Evolutionary conservation across 2,329 filamentous ascomycete genomes (phyloP).

Genomic region (Aureobasidium vineae): DNA sequence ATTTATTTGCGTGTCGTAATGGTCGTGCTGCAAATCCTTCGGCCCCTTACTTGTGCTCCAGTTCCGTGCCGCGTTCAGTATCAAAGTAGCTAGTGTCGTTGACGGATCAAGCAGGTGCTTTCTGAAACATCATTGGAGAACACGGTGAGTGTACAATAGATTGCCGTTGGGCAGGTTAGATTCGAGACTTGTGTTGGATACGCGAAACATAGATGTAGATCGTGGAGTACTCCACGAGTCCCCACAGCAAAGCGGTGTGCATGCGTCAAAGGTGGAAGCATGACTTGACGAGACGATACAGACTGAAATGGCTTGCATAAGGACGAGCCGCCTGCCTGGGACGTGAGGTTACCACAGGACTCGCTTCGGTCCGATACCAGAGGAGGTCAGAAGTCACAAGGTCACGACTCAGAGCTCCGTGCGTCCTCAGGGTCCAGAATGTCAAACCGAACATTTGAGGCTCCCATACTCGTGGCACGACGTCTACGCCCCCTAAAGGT

Average conservation of each 20-base stretch:
- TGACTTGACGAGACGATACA: background rate
- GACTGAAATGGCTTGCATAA: background rate
- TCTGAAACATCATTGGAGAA: background rate
- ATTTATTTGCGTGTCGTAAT: background rate
- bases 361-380: conserved; percentile 2
- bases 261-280: background rate
- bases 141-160: background rate
- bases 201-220: background rate
- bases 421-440: background rate
- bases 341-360: background rate
- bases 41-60: background rate
- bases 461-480: conserved; percentile 7
- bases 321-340: background rate
- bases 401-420: background rate
- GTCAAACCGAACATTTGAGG: background rate
- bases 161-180: background rate
- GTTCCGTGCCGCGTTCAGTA: background rate
- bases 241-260: conserved; percentile 15
- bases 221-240: conserved; percentile 4
- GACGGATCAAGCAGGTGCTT: background rate
- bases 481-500: background rate
- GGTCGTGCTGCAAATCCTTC: background rate
- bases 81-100: background rate
- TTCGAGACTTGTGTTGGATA: background rate
- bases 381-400: background rate